Base-by-base conservation (phyloP, 2,329 filamentous ascomycete species). In the Davidsoniella eucalypti region DNA sequence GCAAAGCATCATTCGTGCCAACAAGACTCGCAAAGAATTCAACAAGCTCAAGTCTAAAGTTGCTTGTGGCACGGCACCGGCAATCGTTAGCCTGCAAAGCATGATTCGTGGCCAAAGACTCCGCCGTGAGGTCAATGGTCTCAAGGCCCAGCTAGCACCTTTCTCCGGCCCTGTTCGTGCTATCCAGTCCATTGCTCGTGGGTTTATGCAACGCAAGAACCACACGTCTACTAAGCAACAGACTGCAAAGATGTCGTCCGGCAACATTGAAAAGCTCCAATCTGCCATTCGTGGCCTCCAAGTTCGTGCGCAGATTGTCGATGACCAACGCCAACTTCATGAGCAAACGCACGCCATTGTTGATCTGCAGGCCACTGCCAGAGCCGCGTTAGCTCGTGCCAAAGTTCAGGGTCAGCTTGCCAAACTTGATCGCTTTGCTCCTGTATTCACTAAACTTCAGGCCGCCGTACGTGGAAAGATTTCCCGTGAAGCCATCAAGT, bases 71-170 rank as follows among this genome's bases (percentile, higher is more conserved):
- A 52, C 44, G 33, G 40, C 50, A 3, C 69, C 71, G 8, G 75
- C 86, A 53, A 73, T 96, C 43, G 65, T 92, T 54, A 77, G 79
- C 58, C 69, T 98, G 9, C 92, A 98, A 64, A 94, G 80, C 61
- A 70, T 94, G 44, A 75, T 87, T 60, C 73, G 84, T 58, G 84
- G 81, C 18, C 74, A 73, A 53, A 84, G 80, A 60, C 72, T 70
- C 55, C 75, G 78, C 54, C 64, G 72, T 55, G 68, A 79, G 66
- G 68, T 80, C 64, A 68, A 67, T 59, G 67, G 73, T 55, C 65
- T 70, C 56, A 70, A 63, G 61, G 71, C 70, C 60, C 73, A 82
- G 58, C 73, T 87, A 59, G 69, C 72, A 55, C 69, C 71, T 54
- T 80, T 74, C 48, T 74, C 72, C 55, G 76, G 76, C 49, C 76